Percentiles rank a stretch among this genome's conserved stretches.
phyloP scores from a whole-genome alignment of 768 basidiomycete genomes.

The Sporobolomyces roseus region DNA sequence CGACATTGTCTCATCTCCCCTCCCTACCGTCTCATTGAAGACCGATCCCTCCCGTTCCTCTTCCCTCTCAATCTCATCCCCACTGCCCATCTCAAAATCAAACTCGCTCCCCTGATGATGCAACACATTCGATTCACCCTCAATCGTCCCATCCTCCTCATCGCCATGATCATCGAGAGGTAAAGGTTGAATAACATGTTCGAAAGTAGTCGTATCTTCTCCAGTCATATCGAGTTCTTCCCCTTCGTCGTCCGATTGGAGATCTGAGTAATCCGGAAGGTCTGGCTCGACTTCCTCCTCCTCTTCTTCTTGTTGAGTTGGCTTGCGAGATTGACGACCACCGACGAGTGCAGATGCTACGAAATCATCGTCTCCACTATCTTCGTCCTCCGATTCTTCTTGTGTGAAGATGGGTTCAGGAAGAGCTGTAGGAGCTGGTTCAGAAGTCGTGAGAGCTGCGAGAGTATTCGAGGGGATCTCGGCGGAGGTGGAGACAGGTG shows the following conservation, averaged over 20 bases:
- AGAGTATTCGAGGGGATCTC: no score
- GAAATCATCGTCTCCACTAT: conserved; percentile 46
- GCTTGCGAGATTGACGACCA: conserved; percentile 38
- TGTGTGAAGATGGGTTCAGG: no score
- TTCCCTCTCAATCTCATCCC: not conserved
- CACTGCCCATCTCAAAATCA: conserved; percentile 11
- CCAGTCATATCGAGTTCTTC: conserved; percentile 6
- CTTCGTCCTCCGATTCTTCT: conserved; percentile 47
- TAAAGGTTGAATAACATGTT: not conserved
- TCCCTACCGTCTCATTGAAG: no score
- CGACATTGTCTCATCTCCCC: no score
- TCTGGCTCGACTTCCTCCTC: not conserved
- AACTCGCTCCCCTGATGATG: conserved; percentile 14
- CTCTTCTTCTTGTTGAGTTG: not conserved
- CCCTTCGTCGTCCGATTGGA: not conserved
- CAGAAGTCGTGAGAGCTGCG: no score
- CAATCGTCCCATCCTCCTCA: not conserved
- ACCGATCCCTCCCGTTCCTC: not conserved
- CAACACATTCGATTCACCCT: conserved; percentile 11
- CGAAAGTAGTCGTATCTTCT: conserved; percentile 3
- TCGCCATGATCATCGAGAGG: not conserved
- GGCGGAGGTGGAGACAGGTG: no score
- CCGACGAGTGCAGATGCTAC: conserved; percentile 31
- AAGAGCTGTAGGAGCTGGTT: no score
- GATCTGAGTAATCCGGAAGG: no score